Percentiles rank a stretch among this genome's conserved stretches.
Evolutionary conservation across 2,329 filamentous ascomycete genomes (phyloP).

Genomic region (Pseudogymnoascus sp.): DNA sequence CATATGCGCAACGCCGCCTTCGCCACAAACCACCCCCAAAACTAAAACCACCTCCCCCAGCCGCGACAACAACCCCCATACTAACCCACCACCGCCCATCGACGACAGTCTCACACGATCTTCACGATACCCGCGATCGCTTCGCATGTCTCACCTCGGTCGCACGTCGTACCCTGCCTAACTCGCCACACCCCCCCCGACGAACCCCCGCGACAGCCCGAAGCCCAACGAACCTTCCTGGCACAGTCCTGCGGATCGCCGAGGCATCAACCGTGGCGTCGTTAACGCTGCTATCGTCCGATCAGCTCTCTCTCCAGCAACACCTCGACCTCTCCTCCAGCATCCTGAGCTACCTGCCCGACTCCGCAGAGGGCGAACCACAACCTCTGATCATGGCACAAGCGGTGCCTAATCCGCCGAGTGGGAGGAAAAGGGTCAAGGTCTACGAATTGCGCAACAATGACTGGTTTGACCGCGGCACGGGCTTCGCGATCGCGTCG

Average conservation of each 20-base stretch:
- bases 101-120: neutral
- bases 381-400: conserved; percentile 65
- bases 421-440: conserved; percentile 77
- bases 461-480: conserved; percentile 98
- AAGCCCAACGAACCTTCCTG: conserved; percentile 4
- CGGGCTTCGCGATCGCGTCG: conserved; percentile 78
- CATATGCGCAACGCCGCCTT: neutral
- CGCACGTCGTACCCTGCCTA: conserved; percentile 3
- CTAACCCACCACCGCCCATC: neutral
- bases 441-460: conserved; percentile 98
- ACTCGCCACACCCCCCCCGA: neutral
- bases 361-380: conserved; percentile 45
- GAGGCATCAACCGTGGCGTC: conserved; percentile 23
- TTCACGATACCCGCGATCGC: neutral
- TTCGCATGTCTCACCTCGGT: neutral
- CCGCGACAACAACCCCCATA: neutral
- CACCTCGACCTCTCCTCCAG: conserved; percentile 50
- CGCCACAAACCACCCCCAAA: neutral
- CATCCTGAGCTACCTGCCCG: conserved; percentile 42
- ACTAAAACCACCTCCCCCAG: neutral
- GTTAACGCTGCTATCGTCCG: conserved; percentile 16
- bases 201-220: neutral
- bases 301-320: conserved; percentile 50
- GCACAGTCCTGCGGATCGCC: neutral
- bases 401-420: conserved; percentile 57